Base-by-base conservation (phyloP, 2,329 filamentous ascomycete species). In the Colletotrichum noveboracense region DNA sequence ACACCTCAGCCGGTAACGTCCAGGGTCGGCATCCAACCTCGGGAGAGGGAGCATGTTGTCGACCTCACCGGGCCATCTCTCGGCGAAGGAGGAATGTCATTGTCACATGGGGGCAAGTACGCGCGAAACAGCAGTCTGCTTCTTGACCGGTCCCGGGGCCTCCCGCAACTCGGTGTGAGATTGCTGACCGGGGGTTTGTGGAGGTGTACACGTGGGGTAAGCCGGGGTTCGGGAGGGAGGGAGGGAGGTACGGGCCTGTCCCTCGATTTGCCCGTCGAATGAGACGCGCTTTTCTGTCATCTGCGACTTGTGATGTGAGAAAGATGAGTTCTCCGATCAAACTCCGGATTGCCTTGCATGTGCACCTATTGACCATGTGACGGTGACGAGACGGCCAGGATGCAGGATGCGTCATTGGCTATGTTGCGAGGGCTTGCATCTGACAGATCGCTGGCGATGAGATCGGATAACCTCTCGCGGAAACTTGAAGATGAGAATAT, bases 141-240 rank as follows among this genome's bases (percentile, higher is more conserved):
- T n/a, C 32, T 30, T 73, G 62, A 75, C 73, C 69, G 73, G 73
- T 75, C 56, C 69, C 73, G 69, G 69, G 73, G 73, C 43, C 55
- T 75, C 62, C 69, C 69, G 73, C 48, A 52, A 48, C 73, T 73
- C 73, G 73, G 73, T 75, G 73, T 75, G 73, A 72, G 64, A 75
- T 72, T 75, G 67, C 58, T 64, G 48, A 55, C 67, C 58, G 21
- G 38, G 72, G 61, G 34, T 36, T 16, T n/a, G 28, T 55, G 58
- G 18, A 61, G 58, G 30, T 36, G 28, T 55, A 32, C 18, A 61
- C 28, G 58, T 36, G 43, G 62, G 64, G 64, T 71, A 43, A 34
- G 62, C 60, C 52, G 61, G 68, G 32, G 52, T 48, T 18, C 30
- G 65, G 65, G 65, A 10, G 61, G 34, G 34, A 64, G 61, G 34